Percentiles rank a stretch among this genome's conserved stretches.
phyloP scores from a whole-genome alignment of 1,139 yeast species.

The Debaryomyces subglobosus region DNA sequence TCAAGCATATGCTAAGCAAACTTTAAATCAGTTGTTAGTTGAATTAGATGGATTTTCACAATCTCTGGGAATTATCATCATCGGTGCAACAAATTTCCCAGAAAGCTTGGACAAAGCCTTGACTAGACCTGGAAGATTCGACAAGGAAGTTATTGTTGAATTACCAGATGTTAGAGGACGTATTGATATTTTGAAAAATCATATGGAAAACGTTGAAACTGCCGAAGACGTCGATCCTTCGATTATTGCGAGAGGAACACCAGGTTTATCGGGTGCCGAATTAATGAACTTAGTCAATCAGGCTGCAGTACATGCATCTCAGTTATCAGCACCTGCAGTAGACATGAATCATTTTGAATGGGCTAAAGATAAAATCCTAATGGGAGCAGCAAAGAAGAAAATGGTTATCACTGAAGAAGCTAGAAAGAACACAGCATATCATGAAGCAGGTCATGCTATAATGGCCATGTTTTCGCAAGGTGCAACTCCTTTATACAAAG shows the following conservation, averaged over 20 bases:
- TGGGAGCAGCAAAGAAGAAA: conserved; percentile 98
- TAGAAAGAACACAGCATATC: conserved; percentile 92
- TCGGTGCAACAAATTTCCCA: conserved; percentile 98
- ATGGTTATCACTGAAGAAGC: conserved; percentile 97
- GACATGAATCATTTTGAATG: conserved; percentile 94
- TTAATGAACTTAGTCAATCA: conserved; percentile 93
- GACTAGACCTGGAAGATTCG: conserved; percentile 98
- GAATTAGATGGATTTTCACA: conserved; percentile 97
- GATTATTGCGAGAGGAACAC: conserved; percentile 93
- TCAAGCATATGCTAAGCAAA: conserved; percentile 97
- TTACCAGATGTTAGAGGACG: conserved; percentile 98
- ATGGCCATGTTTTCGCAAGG: conserved; percentile 95
- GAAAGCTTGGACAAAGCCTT: conserved; percentile 95
- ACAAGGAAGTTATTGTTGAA: conserved; percentile 92
- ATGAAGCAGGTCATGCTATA: conserved; percentile 99
- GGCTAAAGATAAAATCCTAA: conserved; percentile 97
- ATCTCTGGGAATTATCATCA: conserved; percentile 88
- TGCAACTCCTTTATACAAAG: conserved; percentile 96
- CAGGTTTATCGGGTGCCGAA: conserved; percentile 97
- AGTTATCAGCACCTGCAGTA: conserved; percentile 85
- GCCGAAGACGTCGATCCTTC: conserved; percentile 85
- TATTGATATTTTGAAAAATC: conserved; percentile 87
- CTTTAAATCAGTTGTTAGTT: conserved; percentile 91
- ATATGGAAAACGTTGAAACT: conserved; percentile 87
- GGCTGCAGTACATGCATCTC: conserved; percentile 97